Evolutionary conservation across 2,329 filamentous ascomycete genomes (phyloP).

Genomic region (Pseudogymnoascus sp.): DNA sequence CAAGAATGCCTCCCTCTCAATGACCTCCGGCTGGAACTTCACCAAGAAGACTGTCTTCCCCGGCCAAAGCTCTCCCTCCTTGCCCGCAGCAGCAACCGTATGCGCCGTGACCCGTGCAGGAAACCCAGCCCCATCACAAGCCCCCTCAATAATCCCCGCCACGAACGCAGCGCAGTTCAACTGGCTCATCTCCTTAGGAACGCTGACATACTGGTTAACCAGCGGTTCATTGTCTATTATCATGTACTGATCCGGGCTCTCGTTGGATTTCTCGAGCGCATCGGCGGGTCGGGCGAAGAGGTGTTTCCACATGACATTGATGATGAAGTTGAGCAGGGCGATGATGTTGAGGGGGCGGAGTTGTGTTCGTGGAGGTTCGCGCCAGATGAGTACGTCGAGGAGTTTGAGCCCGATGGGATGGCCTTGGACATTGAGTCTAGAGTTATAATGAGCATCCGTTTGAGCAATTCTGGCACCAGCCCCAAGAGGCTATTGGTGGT

Average conservation of each 20-base stretch:
- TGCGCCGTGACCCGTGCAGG: slow-evolving; percentile 85
- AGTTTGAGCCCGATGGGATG: slow-evolving; percentile 90
- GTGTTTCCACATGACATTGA: slow-evolving; percentile 83
- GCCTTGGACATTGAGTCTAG: slow-evolving; percentile 82
- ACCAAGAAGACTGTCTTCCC: slow-evolving; percentile 93
- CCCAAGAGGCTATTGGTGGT: slow-evolving; percentile 5
- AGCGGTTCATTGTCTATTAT: slow-evolving; percentile 97
- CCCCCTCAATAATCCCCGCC: slow-evolving; percentile 88
- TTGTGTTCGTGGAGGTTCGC: slow-evolving; percentile 61
- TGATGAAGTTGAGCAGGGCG: slow-evolving; percentile 88
- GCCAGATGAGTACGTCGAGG: slow-evolving; percentile 88
- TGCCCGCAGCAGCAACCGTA: slow-evolving; percentile 42
- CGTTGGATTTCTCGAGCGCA: slow-evolving; percentile 78
- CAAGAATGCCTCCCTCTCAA: slow-evolving; percentile 82
- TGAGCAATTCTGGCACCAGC: not conserved
- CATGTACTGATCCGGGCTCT: slow-evolving; percentile 94
- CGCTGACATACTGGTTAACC: slow-evolving; percentile 87
- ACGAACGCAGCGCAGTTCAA: slow-evolving; percentile 95
- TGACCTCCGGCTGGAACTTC: slow-evolving; percentile 82
- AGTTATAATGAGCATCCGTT: not conserved
- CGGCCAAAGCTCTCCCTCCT: slow-evolving; percentile 78
- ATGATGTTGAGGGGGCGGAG: slow-evolving; percentile 81
- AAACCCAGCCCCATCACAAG: slow-evolving; percentile 89
- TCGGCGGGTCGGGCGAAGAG: slow-evolving; percentile 88
- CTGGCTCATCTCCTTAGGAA: slow-evolving; percentile 92